Evolutionary conservation across 2,329 filamentous ascomycete genomes (phyloP).

Genomic region (Lomentospora prolificans): DNA sequence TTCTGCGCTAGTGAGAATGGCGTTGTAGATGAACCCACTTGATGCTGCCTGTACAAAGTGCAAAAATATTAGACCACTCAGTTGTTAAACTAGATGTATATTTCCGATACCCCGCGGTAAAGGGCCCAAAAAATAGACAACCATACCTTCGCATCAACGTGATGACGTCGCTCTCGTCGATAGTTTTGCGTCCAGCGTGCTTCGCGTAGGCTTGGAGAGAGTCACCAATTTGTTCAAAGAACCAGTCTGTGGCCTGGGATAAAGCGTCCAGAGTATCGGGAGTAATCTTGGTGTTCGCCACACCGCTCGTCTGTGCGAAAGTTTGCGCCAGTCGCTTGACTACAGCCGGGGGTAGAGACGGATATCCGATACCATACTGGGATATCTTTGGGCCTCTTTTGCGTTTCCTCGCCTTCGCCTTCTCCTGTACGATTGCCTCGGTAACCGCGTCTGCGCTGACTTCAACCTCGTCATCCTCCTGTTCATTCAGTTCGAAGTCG

Average conservation of each 20-base stretch:
- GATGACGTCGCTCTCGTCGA: constrained; percentile 76
- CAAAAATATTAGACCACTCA: constrained; percentile 17
- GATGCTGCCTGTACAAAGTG: constrained; percentile 56
- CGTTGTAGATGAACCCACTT: constrained; percentile 60
- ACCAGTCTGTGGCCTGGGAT: constrained; percentile 78
- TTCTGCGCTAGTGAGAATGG: constrained; percentile 78
- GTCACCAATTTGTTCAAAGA: constrained; percentile 78
- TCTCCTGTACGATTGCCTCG: constrained; percentile 8
- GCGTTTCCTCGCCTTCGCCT: constrained; percentile 18
- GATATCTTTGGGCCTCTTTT: constrained; percentile 50
- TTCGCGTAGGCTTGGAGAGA: constrained; percentile 71
- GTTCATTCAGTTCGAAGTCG: constrained; percentile 9
- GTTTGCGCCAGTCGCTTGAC: constrained; percentile 66
- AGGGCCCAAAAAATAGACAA: constrained; percentile 13
- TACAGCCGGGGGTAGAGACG: constrained; percentile 60
- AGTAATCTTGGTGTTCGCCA: constrained; percentile 57
- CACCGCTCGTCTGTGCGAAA: constrained; percentile 57
- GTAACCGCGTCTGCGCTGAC: constrained; percentile 7
- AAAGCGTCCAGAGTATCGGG: constrained; percentile 67
- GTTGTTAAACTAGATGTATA: constrained; percentile 4
- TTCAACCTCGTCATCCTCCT: constrained; percentile 10
- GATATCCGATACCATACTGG: constrained; percentile 63
- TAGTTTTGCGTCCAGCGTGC: constrained; percentile 74
- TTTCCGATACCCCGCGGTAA: constrained; percentile 14
- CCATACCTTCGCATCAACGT: constrained; percentile 74